phyloP scores from a whole-genome alignment of 768 basidiomycete genomes.

The Gymnopilus dilepis region DNA sequence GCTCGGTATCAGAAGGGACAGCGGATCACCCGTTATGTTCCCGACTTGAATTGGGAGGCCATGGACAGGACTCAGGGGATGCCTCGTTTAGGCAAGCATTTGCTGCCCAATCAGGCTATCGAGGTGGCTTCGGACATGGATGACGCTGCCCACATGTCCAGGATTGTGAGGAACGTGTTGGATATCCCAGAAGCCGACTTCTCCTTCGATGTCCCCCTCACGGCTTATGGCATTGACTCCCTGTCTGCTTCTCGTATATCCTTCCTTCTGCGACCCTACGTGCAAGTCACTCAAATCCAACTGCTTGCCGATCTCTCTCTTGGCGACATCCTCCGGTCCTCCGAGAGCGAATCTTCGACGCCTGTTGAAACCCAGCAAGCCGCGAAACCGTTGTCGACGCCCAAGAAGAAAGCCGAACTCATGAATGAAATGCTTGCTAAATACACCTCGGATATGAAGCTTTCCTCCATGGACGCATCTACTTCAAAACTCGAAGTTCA shows the following conservation, averaged over 20 bases:
- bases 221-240: conserved; percentile 48
- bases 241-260: conserved; percentile 44
- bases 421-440: conserved; percentile 21
- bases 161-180: conserved; percentile 26
- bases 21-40: conserved; percentile 34
- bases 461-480: neutral
- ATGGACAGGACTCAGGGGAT: conserved; percentile 30
- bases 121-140: conserved; percentile 7
- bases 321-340: conserved; percentile 27
- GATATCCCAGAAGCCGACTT: conserved; percentile 40
- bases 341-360: neutral
- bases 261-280: conserved; percentile 33
- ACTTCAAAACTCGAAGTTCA: neutral
- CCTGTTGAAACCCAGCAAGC: conserved; percentile 1
- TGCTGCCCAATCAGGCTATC: conserved; percentile 17
- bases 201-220: conserved; percentile 41
- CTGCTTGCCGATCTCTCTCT: conserved; percentile 39
- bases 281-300: conserved; percentile 41
- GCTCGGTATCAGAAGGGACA: conserved; percentile 27
- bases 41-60: conserved; percentile 37
- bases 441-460: conserved; percentile 3
- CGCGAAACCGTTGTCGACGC: conserved; percentile 5
- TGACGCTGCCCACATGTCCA: conserved; percentile 13
- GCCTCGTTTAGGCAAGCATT: conserved; percentile 20
- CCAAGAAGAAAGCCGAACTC: conserved; percentile 17